Base-by-base conservation (phyloP, 495 filamentous ascomycete genomes). In the Hamigera avellanea region DNA sequence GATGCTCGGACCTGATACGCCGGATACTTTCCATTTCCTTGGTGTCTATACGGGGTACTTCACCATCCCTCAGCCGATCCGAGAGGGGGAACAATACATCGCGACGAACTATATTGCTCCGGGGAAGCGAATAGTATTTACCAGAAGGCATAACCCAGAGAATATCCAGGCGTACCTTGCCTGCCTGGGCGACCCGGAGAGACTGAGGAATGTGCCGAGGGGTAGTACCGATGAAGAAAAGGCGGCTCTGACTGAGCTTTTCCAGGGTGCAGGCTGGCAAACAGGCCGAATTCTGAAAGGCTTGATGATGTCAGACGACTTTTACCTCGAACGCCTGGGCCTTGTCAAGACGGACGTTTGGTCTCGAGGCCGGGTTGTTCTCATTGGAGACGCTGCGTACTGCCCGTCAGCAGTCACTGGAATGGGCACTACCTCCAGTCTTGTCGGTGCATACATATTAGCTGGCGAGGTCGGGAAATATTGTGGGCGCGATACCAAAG, bases 361-460 rank as follows among this genome's bases (percentile, higher is more conserved):
- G 64, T 68, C 51, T 8, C 41, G 45, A 3, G 66, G 67, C 6
- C 56, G 67, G 2, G 55, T 72, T 12, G 62, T 58, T 0, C 55
- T 77, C 2, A n/a, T 78, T 8, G 76, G 74, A 4, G 74, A 79
- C 45, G 64, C 75, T 1, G 74, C 52, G 2, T 69, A 73, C 36
- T 70, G 67, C 38, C 64, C 70, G 0, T 55, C 57, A 5, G 50
- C 61, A 0, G 56, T 56, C 13, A 70, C 63, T n/a, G 70, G 72
- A 2, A 61, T 71, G 54, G 72, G 70, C 0, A 73, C 69, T 0
- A 61, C 62, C 0, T 42, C 44, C n/a, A 46, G 53, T 7, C 43
- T 76, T 0, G 55, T 64, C 8, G 70, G 72, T 9, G 64, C 69
- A 0, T 76, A 73, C 36, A 32, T 72, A 1, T 55, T 75, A 0